phyloP scores from a whole-genome alignment of 192 early-diverging fungal genomes.

The Coemansia aciculifera region DNA sequence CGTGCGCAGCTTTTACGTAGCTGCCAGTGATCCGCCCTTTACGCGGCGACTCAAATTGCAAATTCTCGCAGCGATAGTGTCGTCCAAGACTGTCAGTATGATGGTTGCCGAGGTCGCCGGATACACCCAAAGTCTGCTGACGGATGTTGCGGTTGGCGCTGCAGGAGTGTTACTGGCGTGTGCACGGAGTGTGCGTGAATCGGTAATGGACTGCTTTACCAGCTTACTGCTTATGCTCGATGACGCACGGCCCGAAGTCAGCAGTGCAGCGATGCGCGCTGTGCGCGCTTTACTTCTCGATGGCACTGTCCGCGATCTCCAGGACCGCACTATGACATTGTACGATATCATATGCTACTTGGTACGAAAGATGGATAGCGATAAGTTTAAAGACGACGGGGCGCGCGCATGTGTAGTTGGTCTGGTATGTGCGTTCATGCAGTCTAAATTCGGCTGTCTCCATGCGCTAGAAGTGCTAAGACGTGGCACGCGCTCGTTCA shows the following conservation, averaged over 20 bases:
- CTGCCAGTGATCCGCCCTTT: conserved; percentile 73
- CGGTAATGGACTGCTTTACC: conserved; percentile 47
- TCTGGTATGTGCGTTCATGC: conserved; percentile 81
- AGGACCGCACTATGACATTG: conserved; percentile 34
- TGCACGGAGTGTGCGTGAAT: conserved; percentile 52
- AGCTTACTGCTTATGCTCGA: conserved; percentile 33
- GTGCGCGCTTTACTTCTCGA: conserved; percentile 40
- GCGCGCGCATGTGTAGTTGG: conserved; percentile 86
- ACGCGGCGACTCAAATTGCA: conserved; percentile 83
- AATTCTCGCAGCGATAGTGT: conserved; percentile 71
- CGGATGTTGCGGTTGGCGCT: conserved; percentile 34
- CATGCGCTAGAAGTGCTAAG: conserved; percentile 84
- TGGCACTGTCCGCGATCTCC: conserved; percentile 45
- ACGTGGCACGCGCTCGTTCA: conserved; percentile 61
- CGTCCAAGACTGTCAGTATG: conserved; percentile 64
- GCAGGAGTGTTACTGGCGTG: conserved; percentile 35
- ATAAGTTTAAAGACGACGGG: conserved; percentile 15
- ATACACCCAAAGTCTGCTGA: conserved; percentile 35
- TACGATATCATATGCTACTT: conserved; percentile 51
- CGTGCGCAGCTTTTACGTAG: conserved; percentile 78
- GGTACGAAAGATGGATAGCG: conserved; percentile 19
- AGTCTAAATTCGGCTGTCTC: conserved; percentile 56
- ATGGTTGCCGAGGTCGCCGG: conserved; percentile 73
- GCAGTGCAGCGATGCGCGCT: conserved; percentile 28
- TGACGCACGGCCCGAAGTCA: conserved; percentile 26